Percentiles rank a stretch among this genome's conserved stretches.
These are phyloP conservation scores for Postia placenta DNA, from an alignment of 768 basidiomycete genomes.

Conservation along the genomic window DNA sequence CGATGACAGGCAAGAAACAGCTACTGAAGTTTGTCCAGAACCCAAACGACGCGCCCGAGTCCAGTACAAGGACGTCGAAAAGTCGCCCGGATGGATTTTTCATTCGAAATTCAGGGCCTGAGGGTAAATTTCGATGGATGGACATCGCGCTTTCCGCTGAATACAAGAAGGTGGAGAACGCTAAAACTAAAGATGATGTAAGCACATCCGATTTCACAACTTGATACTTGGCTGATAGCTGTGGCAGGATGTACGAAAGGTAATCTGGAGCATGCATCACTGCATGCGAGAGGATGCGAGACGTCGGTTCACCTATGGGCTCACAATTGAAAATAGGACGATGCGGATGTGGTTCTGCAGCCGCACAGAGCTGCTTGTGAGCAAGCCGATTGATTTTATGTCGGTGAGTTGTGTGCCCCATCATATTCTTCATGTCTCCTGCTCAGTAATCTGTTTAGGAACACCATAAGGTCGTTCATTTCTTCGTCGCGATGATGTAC, in stretches of 20 bases:
- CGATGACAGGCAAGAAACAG: background rate
- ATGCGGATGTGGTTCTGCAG: background rate
- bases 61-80: background rate
- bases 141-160: background rate
- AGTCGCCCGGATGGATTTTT: background rate
- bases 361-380: background rate
- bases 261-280: background rate
- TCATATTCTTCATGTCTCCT: background rate
- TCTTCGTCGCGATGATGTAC: conserved; percentile 4
- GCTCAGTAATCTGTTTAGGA: conserved; percentile 3
- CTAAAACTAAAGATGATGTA: background rate
- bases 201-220: background rate
- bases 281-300: background rate
- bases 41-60: background rate
- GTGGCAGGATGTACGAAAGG: background rate
- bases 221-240: background rate
- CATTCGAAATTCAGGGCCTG: background rate
- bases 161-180: background rate
- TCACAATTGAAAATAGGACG: background rate
- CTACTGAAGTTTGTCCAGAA: background rate
- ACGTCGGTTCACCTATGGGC: background rate
- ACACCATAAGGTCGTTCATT: conserved; percentile 3
- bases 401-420: background rate
- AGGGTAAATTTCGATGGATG: background rate
- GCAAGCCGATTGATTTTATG: background rate